Percentiles rank a stretch among this genome's conserved stretches.
Conservation (phyloP, 2,329 filamentous ascomycete species). For the Hymenoscyphus infarciens region DNA sequence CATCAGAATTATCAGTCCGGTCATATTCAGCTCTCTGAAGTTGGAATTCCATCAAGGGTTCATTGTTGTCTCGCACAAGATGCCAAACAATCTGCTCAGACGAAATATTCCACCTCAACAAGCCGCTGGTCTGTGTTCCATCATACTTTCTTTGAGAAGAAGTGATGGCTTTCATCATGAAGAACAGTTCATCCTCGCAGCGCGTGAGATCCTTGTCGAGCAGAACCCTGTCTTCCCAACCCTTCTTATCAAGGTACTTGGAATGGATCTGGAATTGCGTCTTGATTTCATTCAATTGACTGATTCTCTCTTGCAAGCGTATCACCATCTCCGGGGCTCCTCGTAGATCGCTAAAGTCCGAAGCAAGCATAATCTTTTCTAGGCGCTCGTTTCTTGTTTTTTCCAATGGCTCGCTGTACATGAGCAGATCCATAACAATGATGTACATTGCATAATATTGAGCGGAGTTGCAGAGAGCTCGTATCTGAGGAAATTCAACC, state of each 20-base stretch:
- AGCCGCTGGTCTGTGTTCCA: slow-evolving; percentile 68
- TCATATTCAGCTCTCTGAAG: slow-evolving; percentile 89
- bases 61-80: slow-evolving; percentile 79
- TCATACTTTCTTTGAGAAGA: slow-evolving; percentile 88
- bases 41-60: slow-evolving; percentile 90
- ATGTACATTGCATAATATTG: slow-evolving; percentile 99
- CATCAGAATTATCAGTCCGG: slow-evolving; percentile 93
- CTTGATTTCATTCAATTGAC: slow-evolving; percentile 94
- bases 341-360: slow-evolving; percentile 94
- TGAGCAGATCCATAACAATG: slow-evolving; percentile 89
- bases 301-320: slow-evolving; percentile 85
- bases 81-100: slow-evolving; percentile 97
- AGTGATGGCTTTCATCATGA: slow-evolving; percentile 99
- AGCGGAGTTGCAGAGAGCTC: slow-evolving; percentile 92
- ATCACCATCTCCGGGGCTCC: slow-evolving; percentile 92
- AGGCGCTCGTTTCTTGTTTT: slow-evolving; percentile 94
- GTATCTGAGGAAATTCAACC: slow-evolving; percentile 92
- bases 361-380: slow-evolving; percentile 98
- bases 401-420: slow-evolving; percentile 94
- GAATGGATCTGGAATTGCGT: slow-evolving; percentile 91
- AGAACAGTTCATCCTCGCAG: slow-evolving; percentile 97
- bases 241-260: slow-evolving; percentile 78
- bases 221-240: slow-evolving; percentile 86
- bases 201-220: slow-evolving; percentile 84
- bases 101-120: slow-evolving; percentile 90